Conservation (phyloP, 768 basidiomycete genomes). For the Tephrocybe rancida region DNA sequence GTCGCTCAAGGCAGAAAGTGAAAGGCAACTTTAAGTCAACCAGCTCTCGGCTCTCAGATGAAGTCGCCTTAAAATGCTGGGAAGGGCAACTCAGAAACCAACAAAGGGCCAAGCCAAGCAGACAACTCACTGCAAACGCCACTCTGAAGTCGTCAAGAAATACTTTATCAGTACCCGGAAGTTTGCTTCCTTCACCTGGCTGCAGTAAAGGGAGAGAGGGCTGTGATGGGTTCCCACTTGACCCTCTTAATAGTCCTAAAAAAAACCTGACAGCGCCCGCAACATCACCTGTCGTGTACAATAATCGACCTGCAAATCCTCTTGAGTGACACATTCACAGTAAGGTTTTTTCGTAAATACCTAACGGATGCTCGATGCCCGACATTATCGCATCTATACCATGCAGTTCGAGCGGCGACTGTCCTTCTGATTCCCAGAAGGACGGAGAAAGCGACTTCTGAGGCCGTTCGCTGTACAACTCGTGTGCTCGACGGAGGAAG, state of each 20-base stretch:
- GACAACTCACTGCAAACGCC: constrained; percentile 71
- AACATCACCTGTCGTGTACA: constrained; percentile 90
- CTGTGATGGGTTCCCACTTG: constrained; percentile 10
- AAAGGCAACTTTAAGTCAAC: constrained; percentile 64
- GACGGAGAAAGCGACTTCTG: constrained; percentile 72
- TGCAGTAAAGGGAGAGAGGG: constrained; percentile 7
- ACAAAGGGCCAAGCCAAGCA: neutral
- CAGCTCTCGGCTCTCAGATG: constrained; percentile 42
- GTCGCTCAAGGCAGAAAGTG: constrained; percentile 59
- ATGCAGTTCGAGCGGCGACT: constrained; percentile 33
- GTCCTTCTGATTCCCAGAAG: constrained; percentile 77
- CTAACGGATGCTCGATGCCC: constrained; percentile 80
- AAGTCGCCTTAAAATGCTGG: constrained; percentile 76
- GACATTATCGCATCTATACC: constrained; percentile 68
- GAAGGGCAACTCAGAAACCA: neutral
- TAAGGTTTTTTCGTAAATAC: constrained; percentile 34
- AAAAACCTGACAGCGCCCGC: constrained; percentile 79
- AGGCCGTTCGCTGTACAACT: constrained; percentile 53
- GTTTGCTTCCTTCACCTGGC: constrained; percentile 27
- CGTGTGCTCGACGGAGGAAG: constrained; percentile 73
- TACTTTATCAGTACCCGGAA: constrained; percentile 56
- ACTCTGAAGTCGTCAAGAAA: constrained; percentile 88
- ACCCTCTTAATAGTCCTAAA: constrained; percentile 64
- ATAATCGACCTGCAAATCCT: constrained; percentile 62
- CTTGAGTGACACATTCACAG: neutral